Conservation (phyloP, 1,284 basidiomycete genomes). For the Blastosporella zonata region DNA sequence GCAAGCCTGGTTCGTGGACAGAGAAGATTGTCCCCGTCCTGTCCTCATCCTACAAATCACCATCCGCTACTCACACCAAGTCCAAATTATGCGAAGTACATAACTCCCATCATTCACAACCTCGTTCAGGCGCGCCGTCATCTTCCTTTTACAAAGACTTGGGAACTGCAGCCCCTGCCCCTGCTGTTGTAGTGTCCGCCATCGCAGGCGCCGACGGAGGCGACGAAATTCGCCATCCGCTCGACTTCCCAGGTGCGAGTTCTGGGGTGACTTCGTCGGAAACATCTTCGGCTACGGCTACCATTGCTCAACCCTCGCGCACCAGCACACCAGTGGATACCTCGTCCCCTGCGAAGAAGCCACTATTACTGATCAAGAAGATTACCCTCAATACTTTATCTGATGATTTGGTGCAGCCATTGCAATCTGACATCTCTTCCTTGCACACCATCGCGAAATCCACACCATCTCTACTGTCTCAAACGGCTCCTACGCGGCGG, state of each 20-base stretch:
- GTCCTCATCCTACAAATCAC: constrained; percentile 36
- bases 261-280: constrained; percentile 25
- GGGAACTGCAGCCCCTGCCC: constrained; percentile 46
- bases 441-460: constrained; percentile 18
- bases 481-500: constrained; percentile 50
- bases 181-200: constrained; percentile 46
- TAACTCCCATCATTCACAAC: constrained; percentile 31
- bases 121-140: constrained; percentile 33
- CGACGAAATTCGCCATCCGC: constrained; percentile 34
- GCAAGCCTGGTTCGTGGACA: constrained; percentile 33
- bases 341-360: constrained; percentile 19
- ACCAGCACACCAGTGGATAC: constrained; percentile 29
- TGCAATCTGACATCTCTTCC: background rate
- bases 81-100: constrained; percentile 22
- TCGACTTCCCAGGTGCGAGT: constrained; percentile 22
- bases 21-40: constrained; percentile 34
- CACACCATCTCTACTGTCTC: constrained; percentile 61
- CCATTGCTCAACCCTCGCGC: constrained; percentile 39
- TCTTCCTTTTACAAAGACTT: constrained; percentile 47
- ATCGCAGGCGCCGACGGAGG: constrained; percentile 41
- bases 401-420: background rate
- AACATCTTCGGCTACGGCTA: constrained; percentile 39
- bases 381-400: constrained; percentile 19
- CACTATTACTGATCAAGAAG: constrained; percentile 25
- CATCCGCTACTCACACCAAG: constrained; percentile 26